These are phyloP conservation scores for Cairneyella variabilis DNA, from an alignment of 495 filamentous ascomycete genomes.

Conservation along the genomic window DNA sequence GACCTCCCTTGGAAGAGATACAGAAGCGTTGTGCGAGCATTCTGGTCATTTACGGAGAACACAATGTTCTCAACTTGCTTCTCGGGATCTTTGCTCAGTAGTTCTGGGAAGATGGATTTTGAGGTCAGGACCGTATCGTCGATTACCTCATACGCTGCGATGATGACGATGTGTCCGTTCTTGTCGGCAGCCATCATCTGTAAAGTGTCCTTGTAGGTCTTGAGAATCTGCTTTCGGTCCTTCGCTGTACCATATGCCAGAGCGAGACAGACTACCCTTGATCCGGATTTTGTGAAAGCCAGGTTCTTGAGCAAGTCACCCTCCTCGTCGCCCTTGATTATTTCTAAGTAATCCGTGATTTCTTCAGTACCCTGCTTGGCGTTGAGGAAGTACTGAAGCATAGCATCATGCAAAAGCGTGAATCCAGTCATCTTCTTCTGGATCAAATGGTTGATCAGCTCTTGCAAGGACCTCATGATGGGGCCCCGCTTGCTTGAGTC, in stretches of 20 bases:
- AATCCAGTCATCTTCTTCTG: slow-evolving; percentile 96
- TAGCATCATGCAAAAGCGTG: slow-evolving; percentile 93
- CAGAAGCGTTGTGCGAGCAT: slow-evolving; percentile 73
- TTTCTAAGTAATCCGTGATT: slow-evolving; percentile 80
- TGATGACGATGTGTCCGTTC: slow-evolving; percentile 73
- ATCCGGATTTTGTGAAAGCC: slow-evolving; percentile 88
- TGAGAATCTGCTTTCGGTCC: slow-evolving; percentile 85
- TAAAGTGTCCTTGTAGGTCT: slow-evolving; percentile 80
- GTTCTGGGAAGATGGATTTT: slow-evolving; percentile 79
- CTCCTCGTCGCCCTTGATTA: slow-evolving; percentile 85
- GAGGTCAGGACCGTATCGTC: slow-evolving; percentile 89
- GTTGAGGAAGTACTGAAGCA: slow-evolving; percentile 93
- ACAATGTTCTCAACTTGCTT: slow-evolving; percentile 60
- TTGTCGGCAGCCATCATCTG: slow-evolving; percentile 76
- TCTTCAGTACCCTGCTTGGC: slow-evolving; percentile 71
- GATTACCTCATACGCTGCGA: slow-evolving; percentile 82
- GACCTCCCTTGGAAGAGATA: slow-evolving; percentile 75
- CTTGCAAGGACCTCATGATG: slow-evolving; percentile 78
- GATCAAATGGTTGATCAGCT: slow-evolving; percentile 82
- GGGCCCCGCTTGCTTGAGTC: slow-evolving; percentile 80
- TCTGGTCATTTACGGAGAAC: slow-evolving; percentile 59
- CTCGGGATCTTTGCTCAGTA: slow-evolving; percentile 63
- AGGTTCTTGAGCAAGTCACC: slow-evolving; percentile 88
- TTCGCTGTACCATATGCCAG: slow-evolving; percentile 84
- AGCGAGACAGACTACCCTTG: slow-evolving; percentile 72